Evolutionary conservation across 305 asterid species (phyloP).

Genomic region (Fraxinus dipetala): DNA sequence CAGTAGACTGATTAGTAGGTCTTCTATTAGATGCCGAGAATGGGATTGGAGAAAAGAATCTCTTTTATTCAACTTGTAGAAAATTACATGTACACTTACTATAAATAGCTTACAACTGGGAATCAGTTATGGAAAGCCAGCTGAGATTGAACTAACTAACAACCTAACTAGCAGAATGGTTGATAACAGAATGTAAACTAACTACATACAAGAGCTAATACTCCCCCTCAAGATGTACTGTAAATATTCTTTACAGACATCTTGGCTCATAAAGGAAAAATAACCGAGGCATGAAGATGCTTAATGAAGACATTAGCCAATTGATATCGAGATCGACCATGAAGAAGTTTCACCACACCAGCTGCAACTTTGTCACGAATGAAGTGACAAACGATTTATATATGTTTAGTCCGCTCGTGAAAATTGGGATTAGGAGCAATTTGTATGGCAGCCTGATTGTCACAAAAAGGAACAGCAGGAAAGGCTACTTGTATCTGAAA

Average conservation of each 20-base stretch:
- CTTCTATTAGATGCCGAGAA: not conserved
- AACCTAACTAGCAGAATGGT: not conserved
- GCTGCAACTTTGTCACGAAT: not conserved
- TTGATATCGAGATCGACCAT: not conserved
- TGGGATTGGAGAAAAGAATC: not conserved
- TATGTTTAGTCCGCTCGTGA: not conserved
- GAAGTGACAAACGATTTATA: not conserved
- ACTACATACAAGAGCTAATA: not conserved
- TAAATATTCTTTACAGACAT: not conserved
- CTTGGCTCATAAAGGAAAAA: not conserved
- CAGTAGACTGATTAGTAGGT: not conserved
- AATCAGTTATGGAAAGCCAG: not conserved
- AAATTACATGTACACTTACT: not conserved
- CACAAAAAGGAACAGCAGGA: not conserved
- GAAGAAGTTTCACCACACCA: not conserved
- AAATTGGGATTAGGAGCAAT: not conserved
- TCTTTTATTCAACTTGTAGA: not conserved
- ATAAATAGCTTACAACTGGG: not conserved
- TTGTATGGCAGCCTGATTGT: not conserved
- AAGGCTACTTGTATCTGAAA: not conserved
- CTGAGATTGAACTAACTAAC: not conserved
- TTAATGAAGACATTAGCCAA: not conserved
- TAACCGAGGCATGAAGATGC: not conserved
- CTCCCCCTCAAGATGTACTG: not conserved
- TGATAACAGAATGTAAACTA: not conserved